Evolutionary conservation across 1,139 yeast species (phyloP), one percentile per base, ranked within the genome.

Genomic region (Diutina ranongensis): DNA sequence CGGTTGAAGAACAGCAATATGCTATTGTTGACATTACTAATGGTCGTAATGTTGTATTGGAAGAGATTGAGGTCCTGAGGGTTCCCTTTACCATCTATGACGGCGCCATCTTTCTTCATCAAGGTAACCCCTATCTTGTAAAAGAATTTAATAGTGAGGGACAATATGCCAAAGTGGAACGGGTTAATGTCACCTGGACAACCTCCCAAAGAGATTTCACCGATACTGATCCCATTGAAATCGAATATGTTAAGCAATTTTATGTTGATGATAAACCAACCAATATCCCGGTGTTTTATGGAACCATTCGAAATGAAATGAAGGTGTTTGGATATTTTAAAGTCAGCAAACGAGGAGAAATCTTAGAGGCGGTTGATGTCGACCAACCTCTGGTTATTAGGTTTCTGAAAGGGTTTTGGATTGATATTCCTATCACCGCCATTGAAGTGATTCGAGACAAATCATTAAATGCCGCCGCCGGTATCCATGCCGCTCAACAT

Each of bases 401-500:
- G 41, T 62, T 68, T 38, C 78, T 94, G 0, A 82, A 83, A 52
- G 98, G 98, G 0, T 71, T 89, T 44, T 94, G 97, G 98, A 72
- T 92, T 16, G 95, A 92, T 59, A 72, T 92, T 0, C 95, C 97
- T 0, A 57, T 61, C 2, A 55, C 56, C 12, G 83, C 87, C 0
- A 58, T 89, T n/a, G 77, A 77, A 2, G 51, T 79, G 1, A 67
- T 89, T 25, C 64, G 68, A 3, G 61, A 59, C 2, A 85, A 87
- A 52, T 56, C 67, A 2, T 63, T 92, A 40, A 83, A 78, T 40
- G 64, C 81, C 1, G 92, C 97, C 0, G 98, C 87, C 2, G 94
- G 94, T 0, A 86, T 92, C n/a, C 99, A 94, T 64, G 97, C 95
- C 4, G 95, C 96, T 0, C 94, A 88, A 53, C 99, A 92, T 65